Conservation (phyloP, 2,329 filamentous ascomycete genomes). For the Colletotrichum eleusines region DNA sequence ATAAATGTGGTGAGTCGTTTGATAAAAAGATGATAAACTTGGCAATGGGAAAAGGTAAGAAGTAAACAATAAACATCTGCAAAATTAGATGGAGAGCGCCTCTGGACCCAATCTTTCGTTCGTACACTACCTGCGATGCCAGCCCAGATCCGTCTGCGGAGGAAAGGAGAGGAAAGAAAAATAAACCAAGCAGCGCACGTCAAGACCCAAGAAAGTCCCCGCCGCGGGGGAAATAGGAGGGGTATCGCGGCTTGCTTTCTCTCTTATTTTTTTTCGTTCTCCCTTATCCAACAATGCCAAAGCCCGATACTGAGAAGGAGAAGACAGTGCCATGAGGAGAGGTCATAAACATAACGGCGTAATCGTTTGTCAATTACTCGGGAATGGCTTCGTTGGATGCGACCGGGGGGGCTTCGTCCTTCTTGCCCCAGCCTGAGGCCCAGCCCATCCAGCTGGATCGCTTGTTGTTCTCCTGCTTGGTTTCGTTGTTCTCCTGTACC, state of each 20-base stretch:
- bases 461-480: constrained; percentile 64
- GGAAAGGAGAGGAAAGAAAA: not conserved
- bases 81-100: constrained; percentile 18
- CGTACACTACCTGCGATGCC: constrained; percentile 26
- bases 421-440: constrained; percentile 62
- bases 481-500: constrained; percentile 80
- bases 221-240: not conserved
- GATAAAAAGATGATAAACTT: constrained; percentile 3
- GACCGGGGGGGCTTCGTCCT: constrained; percentile 56
- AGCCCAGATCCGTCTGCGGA: constrained; percentile 14
- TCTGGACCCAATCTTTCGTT: constrained; percentile 14
- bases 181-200: constrained; percentile 15
- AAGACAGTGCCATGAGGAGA: constrained; percentile 26
- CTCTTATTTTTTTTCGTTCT: not conserved
- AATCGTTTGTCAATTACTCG: constrained; percentile 38
- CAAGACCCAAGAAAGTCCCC: constrained; percentile 5
- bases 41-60: constrained; percentile 15
- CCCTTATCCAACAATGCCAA: constrained; percentile 30
- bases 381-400: constrained; percentile 37
- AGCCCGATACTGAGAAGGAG: constrained; percentile 17
- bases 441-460: constrained; percentile 75
- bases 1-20: constrained; percentile 20
- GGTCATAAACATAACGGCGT: constrained; percentile 40
- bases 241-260: constrained; percentile 28
- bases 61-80: constrained; percentile 15